Percentiles rank a stretch among this genome's conserved stretches.
These are phyloP conservation scores for Bruguiera gymnorhiza DNA, from an alignment of 345 rosid genomes.

Conservation along the genomic window DNA sequence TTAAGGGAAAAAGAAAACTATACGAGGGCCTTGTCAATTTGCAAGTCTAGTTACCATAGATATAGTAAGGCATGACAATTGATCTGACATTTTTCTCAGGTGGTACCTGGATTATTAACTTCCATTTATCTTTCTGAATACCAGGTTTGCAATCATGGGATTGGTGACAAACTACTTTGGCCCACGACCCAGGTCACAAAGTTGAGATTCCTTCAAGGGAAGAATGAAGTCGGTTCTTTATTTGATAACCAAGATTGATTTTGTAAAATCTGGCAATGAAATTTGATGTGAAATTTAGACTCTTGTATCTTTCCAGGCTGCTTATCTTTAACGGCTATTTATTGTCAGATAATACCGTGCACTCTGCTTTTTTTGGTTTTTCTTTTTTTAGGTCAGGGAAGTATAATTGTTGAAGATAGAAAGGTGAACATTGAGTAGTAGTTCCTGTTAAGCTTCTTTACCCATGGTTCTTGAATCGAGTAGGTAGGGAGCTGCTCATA, in stretches of 20 bases:
- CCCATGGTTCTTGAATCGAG: no score
- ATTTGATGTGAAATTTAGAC: neutral
- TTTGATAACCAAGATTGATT: neutral
- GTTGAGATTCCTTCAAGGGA: slow-evolving; percentile 12
- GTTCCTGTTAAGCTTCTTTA: no score
- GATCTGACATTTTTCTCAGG: neutral
- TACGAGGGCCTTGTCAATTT: neutral
- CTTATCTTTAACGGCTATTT: neutral
- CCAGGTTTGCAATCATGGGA: slow-evolving; percentile 99
- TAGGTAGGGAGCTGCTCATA: no score
- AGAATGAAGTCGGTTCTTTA: neutral
- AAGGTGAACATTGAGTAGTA: no score
- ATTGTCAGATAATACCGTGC: neutral
- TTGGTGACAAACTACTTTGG: slow-evolving; percentile 90
- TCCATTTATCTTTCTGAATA: slow-evolving; percentile 1
- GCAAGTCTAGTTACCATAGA: neutral
- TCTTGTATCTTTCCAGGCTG: neutral
- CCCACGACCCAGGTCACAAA: slow-evolving; percentile 62
- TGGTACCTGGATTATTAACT: neutral
- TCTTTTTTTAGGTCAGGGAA: no score
- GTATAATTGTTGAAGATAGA: no score
- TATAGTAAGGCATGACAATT: neutral
- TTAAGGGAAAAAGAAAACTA: no score
- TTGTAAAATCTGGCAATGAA: neutral
- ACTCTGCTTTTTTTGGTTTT: neutral